Conservation (phyloP, 805 yeast species). For the Dipodascus geniculatus region DNA sequence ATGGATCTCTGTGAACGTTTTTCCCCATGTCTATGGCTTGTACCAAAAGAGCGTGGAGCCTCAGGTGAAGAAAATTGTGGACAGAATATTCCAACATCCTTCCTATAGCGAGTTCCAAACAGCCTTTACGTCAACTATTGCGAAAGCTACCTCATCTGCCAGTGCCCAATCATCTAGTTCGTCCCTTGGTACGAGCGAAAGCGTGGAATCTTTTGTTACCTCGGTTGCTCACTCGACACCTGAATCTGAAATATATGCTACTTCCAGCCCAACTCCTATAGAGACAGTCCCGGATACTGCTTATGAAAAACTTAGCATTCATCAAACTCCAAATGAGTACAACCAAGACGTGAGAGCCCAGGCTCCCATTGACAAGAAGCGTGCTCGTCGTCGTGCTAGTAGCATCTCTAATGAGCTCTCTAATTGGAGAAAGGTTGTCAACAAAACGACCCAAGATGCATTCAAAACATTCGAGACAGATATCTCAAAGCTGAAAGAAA, state of each 20-base stretch:
- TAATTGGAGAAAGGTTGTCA: conserved; percentile 16
- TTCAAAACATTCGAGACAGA: conserved; percentile 17
- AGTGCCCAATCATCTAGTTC: conserved; percentile 1
- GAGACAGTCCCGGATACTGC: background rate
- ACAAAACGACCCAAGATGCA: conserved; percentile 16
- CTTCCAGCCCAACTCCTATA: background rate
- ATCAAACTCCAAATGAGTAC: background rate
- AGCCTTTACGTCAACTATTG: background rate
- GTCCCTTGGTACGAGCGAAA: too few species aligned
- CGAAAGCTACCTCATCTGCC: background rate
- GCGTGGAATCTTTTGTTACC: too few species aligned
- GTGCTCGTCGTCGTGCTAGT: conserved; percentile 1
- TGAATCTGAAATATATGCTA: background rate
- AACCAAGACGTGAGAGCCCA: background rate
- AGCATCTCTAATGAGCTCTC: background rate
- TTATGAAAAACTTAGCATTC: background rate
- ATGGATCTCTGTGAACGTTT: conserved; percentile 9
- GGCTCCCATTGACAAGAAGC: background rate
- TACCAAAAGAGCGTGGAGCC: conserved; percentile 18
- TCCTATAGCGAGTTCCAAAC: background rate
- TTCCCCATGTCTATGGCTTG: conserved; percentile 11
- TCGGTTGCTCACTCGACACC: too few species aligned
- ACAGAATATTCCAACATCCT: conserved; percentile 10
- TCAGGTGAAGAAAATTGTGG: conserved; percentile 16
- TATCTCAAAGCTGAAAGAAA: conserved; percentile 13